These are phyloP conservation scores for Yamagishiella unicocca DNA, from an alignment of 139 green algal species.

Conservation along the genomic window DNA sequence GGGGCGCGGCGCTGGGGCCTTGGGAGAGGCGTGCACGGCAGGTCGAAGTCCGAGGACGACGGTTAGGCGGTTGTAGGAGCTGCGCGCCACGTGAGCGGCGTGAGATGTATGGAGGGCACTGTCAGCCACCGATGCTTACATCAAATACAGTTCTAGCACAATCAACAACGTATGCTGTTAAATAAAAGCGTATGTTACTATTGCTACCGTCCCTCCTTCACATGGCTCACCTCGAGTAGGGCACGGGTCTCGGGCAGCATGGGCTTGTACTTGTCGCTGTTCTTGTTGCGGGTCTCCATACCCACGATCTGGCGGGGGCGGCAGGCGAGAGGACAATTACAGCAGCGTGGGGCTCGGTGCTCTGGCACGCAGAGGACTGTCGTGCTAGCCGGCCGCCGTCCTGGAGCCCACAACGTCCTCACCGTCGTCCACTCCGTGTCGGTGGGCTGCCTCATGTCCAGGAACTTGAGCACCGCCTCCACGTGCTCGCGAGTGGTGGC, in stretches of 20 bases:
- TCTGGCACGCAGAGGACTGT: neutral
- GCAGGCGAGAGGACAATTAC: neutral
- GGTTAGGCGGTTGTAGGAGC: neutral
- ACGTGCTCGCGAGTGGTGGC: constrained; percentile 58
- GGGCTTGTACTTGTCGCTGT: constrained; percentile 45
- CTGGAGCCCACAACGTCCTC: neutral
- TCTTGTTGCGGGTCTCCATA: constrained; percentile 42
- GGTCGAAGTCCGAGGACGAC: neutral
- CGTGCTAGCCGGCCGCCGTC: neutral
- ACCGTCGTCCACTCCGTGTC: constrained; percentile 20
- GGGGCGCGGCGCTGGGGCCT: too few species aligned
- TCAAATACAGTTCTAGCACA: neutral
- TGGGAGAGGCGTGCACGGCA: too few species aligned
- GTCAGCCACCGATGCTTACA: too few species aligned
- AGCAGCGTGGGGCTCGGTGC: neutral
- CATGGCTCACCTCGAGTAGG: constrained; percentile 25
- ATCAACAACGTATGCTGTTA: neutral
- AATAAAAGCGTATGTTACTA: neutral
- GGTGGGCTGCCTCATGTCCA: constrained; percentile 29
- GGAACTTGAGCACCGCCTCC: constrained; percentile 58
- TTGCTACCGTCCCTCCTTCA: neutral
- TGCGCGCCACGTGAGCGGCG: too few species aligned
- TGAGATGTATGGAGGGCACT: too few species aligned
- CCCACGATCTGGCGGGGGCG: constrained; percentile 16
- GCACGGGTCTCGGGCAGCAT: constrained; percentile 34